Evolutionary conservation across 1,284 basidiomycete genomes (phyloP).

Genomic region (Cryptococcus maquisensis): DNA sequence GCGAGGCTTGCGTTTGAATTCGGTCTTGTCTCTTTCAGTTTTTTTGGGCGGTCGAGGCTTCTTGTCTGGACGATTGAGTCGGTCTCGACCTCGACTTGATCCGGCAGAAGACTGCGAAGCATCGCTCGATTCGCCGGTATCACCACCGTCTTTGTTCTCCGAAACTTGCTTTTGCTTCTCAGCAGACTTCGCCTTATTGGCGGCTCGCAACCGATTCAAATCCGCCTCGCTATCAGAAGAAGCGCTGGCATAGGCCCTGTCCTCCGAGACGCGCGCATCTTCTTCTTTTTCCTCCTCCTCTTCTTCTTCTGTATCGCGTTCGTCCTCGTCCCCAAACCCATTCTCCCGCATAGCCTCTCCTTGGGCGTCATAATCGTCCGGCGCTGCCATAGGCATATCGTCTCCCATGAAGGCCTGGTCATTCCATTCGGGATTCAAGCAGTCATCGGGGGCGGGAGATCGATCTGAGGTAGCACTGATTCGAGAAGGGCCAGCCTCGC

Average conservation of each 20-base stretch:
- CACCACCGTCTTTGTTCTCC: neutral
- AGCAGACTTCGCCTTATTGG: neutral
- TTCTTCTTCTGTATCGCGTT: neutral
- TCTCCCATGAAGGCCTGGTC: no score
- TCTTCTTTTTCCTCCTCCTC: neutral
- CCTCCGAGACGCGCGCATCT: neutral
- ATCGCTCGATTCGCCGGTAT: neutral
- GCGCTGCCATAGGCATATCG: neutral
- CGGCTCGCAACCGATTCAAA: neutral
- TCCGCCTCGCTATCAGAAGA: neutral
- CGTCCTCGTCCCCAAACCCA: neutral
- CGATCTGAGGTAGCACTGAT: no score
- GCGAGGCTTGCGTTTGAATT: no score
- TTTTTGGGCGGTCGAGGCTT: no score
- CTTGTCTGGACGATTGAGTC: no score
- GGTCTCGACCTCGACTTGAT: no score
- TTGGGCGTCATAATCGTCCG: neutral
- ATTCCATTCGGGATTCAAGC: neutral
- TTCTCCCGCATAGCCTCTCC: neutral
- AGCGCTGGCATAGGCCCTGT: neutral
- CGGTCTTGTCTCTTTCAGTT: no score
- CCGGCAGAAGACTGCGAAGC: neutral
- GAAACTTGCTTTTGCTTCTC: neutral
- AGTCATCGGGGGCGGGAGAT: neutral
- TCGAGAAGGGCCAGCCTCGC: no score